Evolutionary conservation across 2,329 filamentous ascomycete species (phyloP), one percentile per base, ranked within the genome.

Genomic region (Setomelanomma holmii): DNA sequence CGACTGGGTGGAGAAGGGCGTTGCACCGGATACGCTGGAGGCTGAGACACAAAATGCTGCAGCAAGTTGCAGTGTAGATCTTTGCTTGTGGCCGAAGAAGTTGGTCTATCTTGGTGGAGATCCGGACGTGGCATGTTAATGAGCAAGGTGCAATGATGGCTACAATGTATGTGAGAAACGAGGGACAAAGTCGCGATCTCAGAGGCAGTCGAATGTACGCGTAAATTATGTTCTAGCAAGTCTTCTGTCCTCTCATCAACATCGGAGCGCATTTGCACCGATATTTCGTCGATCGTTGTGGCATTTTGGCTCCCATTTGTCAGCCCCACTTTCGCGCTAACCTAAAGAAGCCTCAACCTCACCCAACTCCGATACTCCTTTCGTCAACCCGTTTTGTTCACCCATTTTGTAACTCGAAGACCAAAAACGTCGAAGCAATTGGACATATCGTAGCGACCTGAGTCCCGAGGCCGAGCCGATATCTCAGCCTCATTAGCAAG

Each of bases 1-100:
- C 7, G 58, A 63, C 3, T 72, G 69, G 71, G 68, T 73, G 4
- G 69, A 73, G 49, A 58, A 62, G 10, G 63, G 63, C 1, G 47
- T 53, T 17, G 59, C 58, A 12, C 66, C 67, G 1, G 62, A 30
- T 8, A 30, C 27, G 10, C 27, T 30, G 27, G 27, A 30, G 14
- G 27, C 27, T 10, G 27, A 30, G 14, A 30, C 27, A 30, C 39
- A 20, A 34, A 21, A 44, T 7, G 22, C 19, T 27, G 12, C 33
- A 20, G 16, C 19, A 17, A 39, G 49, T 4, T 23, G 39, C 41
- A 49, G 45, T 7, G 55, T 48, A 10, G 34, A 58, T 4, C 46
- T 63, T 12, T 63, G 60, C 27, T 17, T 56, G 20, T 63, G 55
- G 52, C 60, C 60, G 12, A 56, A 57, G 44, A 49, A 49, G 7